Evolutionary conservation across 208 protist species (phyloP).

Genomic region (Phytomonas francai): DNA sequence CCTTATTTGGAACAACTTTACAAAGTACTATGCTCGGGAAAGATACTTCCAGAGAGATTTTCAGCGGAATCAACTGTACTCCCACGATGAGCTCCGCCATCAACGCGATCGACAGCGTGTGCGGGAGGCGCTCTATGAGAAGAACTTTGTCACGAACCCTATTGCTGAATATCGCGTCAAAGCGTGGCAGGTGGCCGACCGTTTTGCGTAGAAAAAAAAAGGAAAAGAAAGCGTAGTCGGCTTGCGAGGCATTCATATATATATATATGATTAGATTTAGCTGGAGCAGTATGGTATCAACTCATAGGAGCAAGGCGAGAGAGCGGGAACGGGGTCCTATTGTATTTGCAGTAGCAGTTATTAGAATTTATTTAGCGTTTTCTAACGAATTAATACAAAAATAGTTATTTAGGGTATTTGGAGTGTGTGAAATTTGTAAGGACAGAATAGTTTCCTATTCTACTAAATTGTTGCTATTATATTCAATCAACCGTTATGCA

Average conservation of each 20-base stretch:
- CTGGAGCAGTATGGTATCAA: too few relatives aligned
- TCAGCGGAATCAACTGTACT: conserved; percentile 82
- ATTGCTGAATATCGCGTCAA: conserved; percentile 83
- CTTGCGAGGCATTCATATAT: not conserved
- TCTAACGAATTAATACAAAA: too few relatives aligned
- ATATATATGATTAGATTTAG: conserved; percentile 4
- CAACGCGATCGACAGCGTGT: conserved; percentile 81
- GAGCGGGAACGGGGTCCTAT: too few relatives aligned
- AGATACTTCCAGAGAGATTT: conserved; percentile 84
- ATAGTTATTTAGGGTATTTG: too few relatives aligned
- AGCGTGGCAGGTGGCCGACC: conserved; percentile 82
- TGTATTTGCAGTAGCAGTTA: too few relatives aligned
- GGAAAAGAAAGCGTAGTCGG: not conserved
- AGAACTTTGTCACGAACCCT: conserved; percentile 80
- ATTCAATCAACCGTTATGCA: too few relatives aligned
- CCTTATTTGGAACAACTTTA: conserved; percentile 78
- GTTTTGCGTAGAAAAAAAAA: conserved; percentile 47
- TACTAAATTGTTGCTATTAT: too few relatives aligned
- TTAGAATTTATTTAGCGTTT: too few relatives aligned
- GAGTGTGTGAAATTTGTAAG: too few relatives aligned
- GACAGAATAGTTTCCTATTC: too few relatives aligned
- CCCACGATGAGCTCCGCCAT: conserved; percentile 70
- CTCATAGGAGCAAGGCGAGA: too few relatives aligned
- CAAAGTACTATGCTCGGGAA: conserved; percentile 77
- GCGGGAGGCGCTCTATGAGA: conserved; percentile 78